These are phyloP conservation scores for Babesia ovata DNA, from an alignment of 169 alveolate genomes.

Conservation along the genomic window DNA sequence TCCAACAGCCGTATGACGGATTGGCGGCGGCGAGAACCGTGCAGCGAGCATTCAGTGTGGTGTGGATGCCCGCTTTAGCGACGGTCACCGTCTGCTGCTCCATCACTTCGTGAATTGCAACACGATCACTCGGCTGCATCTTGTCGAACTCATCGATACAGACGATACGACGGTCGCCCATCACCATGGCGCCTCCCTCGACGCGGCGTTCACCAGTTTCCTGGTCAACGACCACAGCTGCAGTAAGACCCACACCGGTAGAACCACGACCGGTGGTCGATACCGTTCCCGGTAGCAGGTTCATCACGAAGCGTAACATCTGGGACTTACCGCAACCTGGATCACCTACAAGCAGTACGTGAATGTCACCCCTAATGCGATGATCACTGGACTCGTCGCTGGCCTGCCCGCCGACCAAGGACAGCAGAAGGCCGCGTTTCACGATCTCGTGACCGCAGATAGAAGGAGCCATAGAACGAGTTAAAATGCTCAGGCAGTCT, in stretches of 20 bases:
- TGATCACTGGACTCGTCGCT: slow-evolving; percentile 74
- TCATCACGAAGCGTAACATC: slow-evolving; percentile 92
- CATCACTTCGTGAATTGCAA: slow-evolving; percentile 99
- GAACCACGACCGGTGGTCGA: slow-evolving; percentile 99
- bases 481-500: slow-evolving; percentile 88
- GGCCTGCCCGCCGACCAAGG: slow-evolving; percentile 95
- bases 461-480: slow-evolving; percentile 96
- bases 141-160: slow-evolving; percentile 99
- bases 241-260: slow-evolving; percentile 99
- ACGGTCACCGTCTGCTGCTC: slow-evolving; percentile 98
- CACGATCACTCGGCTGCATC: slow-evolving; percentile 97
- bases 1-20: slow-evolving; percentile 97
- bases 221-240: slow-evolving; percentile 95
- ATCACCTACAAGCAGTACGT: slow-evolving; percentile 96
- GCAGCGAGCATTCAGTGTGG: slow-evolving; percentile 97
- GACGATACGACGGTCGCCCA: slow-evolving; percentile 97
- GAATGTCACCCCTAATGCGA: slow-evolving; percentile 98
- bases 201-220: slow-evolving; percentile 93
- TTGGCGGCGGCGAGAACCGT: slow-evolving; percentile 99
- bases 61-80: slow-evolving; percentile 98
- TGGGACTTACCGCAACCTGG: slow-evolving; percentile 99
- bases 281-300: slow-evolving; percentile 92
- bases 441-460: slow-evolving; percentile 94
- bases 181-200: slow-evolving; percentile 99
- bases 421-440: slow-evolving; percentile 91